phyloP scores from a whole-genome alignment of 2,329 filamentous ascomycete genomes.

The Claviceps sp. region DNA sequence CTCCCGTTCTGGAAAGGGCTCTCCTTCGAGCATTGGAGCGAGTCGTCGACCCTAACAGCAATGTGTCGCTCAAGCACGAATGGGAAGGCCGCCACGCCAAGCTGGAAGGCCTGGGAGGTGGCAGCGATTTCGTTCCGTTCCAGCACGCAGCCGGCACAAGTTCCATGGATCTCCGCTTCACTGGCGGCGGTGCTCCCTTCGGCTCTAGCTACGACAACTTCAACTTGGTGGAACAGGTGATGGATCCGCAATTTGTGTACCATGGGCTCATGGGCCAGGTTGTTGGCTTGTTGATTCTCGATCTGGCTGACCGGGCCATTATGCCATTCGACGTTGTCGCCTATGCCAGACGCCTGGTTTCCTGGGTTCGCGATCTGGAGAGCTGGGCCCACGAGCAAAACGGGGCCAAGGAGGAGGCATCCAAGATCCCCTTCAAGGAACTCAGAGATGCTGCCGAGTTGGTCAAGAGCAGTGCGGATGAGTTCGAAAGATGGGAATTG shows the following conservation, averaged over 20 bases:
- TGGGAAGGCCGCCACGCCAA: slow-evolving; percentile 55
- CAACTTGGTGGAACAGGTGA: slow-evolving; percentile 67
- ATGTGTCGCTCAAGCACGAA: slow-evolving; percentile 57
- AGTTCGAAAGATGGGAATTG: slow-evolving; percentile 65
- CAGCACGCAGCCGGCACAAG: slow-evolving; percentile 83
- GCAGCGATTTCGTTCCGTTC: slow-evolving; percentile 79
- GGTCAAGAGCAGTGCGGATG: slow-evolving; percentile 34
- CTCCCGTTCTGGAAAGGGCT: slow-evolving; percentile 63
- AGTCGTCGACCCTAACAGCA: slow-evolving; percentile 57
- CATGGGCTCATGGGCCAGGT: slow-evolving; percentile 70
- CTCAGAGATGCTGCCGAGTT: slow-evolving; percentile 43
- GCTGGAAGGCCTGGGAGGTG: slow-evolving; percentile 57
- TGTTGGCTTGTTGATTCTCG: slow-evolving; percentile 68
- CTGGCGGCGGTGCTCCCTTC: slow-evolving; percentile 52
- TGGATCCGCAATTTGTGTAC: slow-evolving; percentile 73
- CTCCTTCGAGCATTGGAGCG: slow-evolving; percentile 62
- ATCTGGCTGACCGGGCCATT: slow-evolving; percentile 69
- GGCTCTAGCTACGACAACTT: slow-evolving; percentile 85
- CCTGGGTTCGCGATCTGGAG: slow-evolving; percentile 54
- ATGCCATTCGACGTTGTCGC: slow-evolving; percentile 67
- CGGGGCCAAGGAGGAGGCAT: slow-evolving; percentile 16
- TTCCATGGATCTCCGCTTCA: slow-evolving; percentile 73
- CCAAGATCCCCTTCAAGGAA: slow-evolving; percentile 17
- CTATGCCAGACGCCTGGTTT: slow-evolving; percentile 53
- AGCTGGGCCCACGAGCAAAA: slow-evolving; percentile 48